Base-by-base conservation (phyloP, 805 yeast species). In the Ogataea dorogensis region DNA sequence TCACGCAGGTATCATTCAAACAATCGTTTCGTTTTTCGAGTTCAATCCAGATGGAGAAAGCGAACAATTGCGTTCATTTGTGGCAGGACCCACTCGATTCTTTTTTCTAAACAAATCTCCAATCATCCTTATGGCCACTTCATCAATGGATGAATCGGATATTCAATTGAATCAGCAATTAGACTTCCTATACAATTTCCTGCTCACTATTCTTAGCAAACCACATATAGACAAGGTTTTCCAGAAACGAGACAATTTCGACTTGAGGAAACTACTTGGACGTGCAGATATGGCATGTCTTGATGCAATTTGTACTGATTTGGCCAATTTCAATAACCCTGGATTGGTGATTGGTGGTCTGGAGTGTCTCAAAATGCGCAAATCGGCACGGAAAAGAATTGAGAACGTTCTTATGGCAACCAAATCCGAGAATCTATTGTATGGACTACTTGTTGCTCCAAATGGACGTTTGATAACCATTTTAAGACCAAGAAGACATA, bases 141-240 rank as follows among this genome's bases (percentile, higher is more conserved):
- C 87, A 1, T 66, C 68, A 17, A 53, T 72, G 13, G 71, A 71
- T 18, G 88, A 83, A 51, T 59, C 73, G 0, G 69, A 71, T 25
- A 41, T 58, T 10, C 76, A 78, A 32, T 51, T 82, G 31, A 51
- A 67, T 26, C 72, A 75, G 21, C 96, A 91, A 50, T 63, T 91
- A 31, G 81, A 78, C 33, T 70, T 82, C 14, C 51, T 91, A 11
- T 81, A 89, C 61, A 78, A 86, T 31, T 91, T 85, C 56, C 56
- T 91, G 5, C 56, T 91, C n/a, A 78, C 95, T 0, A 83, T 93
- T 0, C 62, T 93, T 24, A 83, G 95, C n/a, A 79, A 82, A 53
- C 82, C 87, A 2, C 85, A 83, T 44, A 77, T 91, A 24, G 66
- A 73, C 7, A 76, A 77, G 44, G 77, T 82, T 22, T 89, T 85